Percentiles rank a stretch among this genome's conserved stretches.
Evolutionary conservation across 2,329 filamentous ascomycete species (phyloP).

Genomic region (Cryoendolithus antarcticus): DNA sequence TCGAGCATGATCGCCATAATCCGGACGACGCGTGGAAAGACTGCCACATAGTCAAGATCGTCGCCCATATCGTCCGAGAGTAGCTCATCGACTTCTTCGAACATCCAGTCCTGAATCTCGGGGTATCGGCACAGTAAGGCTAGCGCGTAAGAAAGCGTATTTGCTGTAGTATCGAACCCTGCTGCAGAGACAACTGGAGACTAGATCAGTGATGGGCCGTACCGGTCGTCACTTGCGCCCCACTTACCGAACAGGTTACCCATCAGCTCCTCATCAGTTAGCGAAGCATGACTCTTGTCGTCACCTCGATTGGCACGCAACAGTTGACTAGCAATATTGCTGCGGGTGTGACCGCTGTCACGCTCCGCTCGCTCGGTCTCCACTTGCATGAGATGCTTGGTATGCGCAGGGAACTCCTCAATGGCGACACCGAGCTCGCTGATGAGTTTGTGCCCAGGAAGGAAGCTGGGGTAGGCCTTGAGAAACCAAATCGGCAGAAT

Average conservation of each 20-base stretch:
- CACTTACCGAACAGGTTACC: slow-evolving; percentile 30
- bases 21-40: slow-evolving; percentile 33
- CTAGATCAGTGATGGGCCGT: too few relatives aligned
- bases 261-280: slow-evolving; percentile 29
- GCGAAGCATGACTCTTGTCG: slow-evolving; percentile 9
- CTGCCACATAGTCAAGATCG: slow-evolving; percentile 29
- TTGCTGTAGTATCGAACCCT: slow-evolving; percentile 39
- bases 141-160: slow-evolving; percentile 39
- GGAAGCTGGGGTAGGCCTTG: slow-evolving; percentile 12
- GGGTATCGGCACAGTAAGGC: slow-evolving; percentile 35
- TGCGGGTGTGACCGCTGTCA: slow-evolving; percentile 8
- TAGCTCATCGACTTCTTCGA: slow-evolving; percentile 35
- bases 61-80: slow-evolving; percentile 15
- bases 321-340: slow-evolving; percentile 19
- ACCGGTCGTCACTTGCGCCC: too few relatives aligned
- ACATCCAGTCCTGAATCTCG: slow-evolving; percentile 40
- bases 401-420: slow-evolving; percentile 16
- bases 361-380: slow-evolving; percentile 10
- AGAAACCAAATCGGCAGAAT: slow-evolving; percentile 17
- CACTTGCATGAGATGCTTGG: slow-evolving; percentile 11
- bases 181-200: slow-evolving; percentile 28
- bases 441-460: slow-evolving; percentile 11
- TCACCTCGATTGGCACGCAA: slow-evolving; percentile 13
- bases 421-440: slow-evolving; percentile 11
- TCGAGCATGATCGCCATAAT: slow-evolving; percentile 40